These are phyloP conservation scores for Plectosphaerella cucumerina DNA, from an alignment of 2,329 filamentous ascomycete species.

Conservation along the genomic window DNA sequence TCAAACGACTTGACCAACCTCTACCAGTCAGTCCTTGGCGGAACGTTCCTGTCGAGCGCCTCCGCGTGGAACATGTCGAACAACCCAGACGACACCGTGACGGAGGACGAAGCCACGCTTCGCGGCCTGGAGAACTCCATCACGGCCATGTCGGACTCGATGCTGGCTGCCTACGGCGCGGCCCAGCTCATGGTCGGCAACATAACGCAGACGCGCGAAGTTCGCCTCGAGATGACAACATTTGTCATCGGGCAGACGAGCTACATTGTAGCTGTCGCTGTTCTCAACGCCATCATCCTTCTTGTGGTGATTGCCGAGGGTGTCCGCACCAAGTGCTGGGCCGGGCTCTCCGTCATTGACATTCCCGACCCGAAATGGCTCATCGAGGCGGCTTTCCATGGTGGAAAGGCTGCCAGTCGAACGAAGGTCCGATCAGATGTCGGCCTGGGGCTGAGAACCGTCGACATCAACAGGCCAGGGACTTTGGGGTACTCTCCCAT, in stretches of 20 bases:
- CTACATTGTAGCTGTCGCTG: background rate
- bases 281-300: conserved; percentile 2
- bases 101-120: conserved; percentile 6
- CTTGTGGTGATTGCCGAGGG: conserved; percentile 1
- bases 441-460: background rate
- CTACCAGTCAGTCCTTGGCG: conserved; percentile 28
- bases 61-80: conserved; percentile 7
- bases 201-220: conserved; percentile 2
- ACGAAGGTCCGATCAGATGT: background rate
- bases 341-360: background rate
- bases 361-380: conserved; percentile 1
- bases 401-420: background rate
- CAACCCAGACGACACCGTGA: background rate
- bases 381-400: background rate
- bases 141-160: conserved; percentile 14
- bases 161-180: conserved; percentile 23
- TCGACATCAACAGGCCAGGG: background rate
- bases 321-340: conserved; percentile 2
- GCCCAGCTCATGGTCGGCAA: conserved; percentile 27
- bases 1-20: conserved; percentile 31
- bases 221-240: conserved; percentile 11
- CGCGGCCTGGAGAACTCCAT: conserved; percentile 12
- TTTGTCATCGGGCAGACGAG: conserved; percentile 5
- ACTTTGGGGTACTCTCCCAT: background rate
- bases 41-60: conserved; percentile 27